Percentiles rank a stretch among this genome's conserved stretches.
phyloP scores from a whole-genome alignment of 192 early-diverging fungal genomes.

The Coemansia sp. region DNA sequence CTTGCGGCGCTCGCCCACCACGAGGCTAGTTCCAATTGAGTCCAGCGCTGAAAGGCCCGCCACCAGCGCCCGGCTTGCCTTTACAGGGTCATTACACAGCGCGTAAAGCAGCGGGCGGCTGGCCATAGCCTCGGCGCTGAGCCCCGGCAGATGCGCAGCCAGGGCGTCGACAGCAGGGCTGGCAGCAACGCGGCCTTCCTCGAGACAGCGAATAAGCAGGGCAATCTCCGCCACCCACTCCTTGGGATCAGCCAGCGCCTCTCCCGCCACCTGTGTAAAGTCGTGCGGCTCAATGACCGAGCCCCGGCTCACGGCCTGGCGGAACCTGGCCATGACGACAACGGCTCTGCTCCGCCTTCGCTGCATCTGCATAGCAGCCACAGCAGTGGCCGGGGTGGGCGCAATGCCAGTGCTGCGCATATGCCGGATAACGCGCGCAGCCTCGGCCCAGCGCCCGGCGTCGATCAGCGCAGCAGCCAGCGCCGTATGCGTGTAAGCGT shows the following conservation, averaged over 20 bases:
- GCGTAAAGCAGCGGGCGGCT: conserved; percentile 29
- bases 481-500: conserved; percentile 20
- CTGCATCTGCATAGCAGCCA: conserved; percentile 23
- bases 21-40: neutral
- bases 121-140: conserved; percentile 1
- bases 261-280: conserved; percentile 18
- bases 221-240: conserved; percentile 36
- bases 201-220: conserved; percentile 32
- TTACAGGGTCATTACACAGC: conserved; percentile 5
- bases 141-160: conserved; percentile 37
- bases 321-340: conserved; percentile 27
- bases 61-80: neutral
- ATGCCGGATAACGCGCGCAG: conserved; percentile 18
- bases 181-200: conserved; percentile 25
- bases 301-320: conserved; percentile 12
- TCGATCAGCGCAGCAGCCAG: conserved; percentile 27
- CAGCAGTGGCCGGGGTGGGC: conserved; percentile 10
- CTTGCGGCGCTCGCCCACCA: conserved; percentile 2
- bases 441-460: conserved; percentile 38
- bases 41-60: neutral
- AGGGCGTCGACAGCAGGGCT: conserved; percentile 38
- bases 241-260: conserved; percentile 23
- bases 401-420: conserved; percentile 19
- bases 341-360: conserved; percentile 12
- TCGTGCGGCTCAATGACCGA: conserved; percentile 13